Conservation (phyloP, 2,329 filamentous ascomycete genomes). For the Sclerotinia subarctica region DNA sequence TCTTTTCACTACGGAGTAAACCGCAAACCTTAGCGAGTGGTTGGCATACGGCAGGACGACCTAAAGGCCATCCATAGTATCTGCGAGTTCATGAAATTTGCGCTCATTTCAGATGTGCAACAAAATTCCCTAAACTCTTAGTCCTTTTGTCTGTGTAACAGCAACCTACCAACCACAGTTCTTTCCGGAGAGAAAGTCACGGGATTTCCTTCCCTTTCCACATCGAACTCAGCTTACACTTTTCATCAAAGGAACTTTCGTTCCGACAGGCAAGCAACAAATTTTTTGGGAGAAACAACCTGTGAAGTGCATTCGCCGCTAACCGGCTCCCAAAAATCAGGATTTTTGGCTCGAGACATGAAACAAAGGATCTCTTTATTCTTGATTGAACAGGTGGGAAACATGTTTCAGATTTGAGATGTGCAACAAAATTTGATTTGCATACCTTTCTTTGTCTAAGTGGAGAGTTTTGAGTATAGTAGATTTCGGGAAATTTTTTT, state of each 20-base stretch:
- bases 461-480: background rate
- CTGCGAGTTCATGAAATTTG: background rate
- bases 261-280: conserved; percentile 8
- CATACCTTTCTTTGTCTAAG: background rate
- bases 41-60: background rate
- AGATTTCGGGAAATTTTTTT: background rate
- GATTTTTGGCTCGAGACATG: background rate
- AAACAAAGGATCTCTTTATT: conserved; percentile 2
- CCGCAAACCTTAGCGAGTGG: background rate
- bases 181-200: background rate
- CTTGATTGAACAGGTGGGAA: background rate
- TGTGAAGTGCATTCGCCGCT: background rate
- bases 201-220: background rate
- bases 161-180: background rate
- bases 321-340: background rate
- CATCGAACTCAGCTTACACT: background rate
- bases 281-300: background rate
- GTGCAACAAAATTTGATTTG: conserved; percentile 4
- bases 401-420: conserved; percentile 20
- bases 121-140: background rate
- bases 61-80: background rate
- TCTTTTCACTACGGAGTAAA: background rate
- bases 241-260: background rate
- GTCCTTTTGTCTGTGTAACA: background rate
- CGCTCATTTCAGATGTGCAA: conserved; percentile 13